Percentiles rank a stretch among this genome's conserved stretches.
phyloP scores from a whole-genome alignment of 140 eudicot genomes.

The Erigeron philadelphicus region DNA sequence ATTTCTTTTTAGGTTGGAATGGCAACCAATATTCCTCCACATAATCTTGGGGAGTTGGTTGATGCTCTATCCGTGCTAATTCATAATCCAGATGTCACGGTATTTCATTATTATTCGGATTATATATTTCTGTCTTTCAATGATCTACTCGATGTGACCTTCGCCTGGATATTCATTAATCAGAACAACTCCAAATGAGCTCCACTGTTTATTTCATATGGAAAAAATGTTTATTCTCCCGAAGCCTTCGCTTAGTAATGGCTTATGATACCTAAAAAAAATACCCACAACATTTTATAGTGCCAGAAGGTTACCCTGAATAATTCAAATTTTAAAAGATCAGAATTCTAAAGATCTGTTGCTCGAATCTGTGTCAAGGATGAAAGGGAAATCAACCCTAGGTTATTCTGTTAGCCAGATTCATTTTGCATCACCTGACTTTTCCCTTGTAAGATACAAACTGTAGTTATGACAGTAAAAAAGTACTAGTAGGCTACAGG shows the following conservation, averaged over 20 bases:
- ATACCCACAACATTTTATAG: too few relatives aligned
- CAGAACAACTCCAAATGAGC: too few relatives aligned
- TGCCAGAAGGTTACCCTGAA: too few relatives aligned
- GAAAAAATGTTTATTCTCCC: background rate
- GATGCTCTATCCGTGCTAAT: slow-evolving; percentile 79
- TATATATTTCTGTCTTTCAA: slow-evolving; percentile 1
- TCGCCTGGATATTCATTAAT: too few relatives aligned
- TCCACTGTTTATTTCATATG: background rate
- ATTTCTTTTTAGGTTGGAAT: slow-evolving; percentile 64
- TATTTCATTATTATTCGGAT: slow-evolving; percentile 32
- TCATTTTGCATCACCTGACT: background rate
- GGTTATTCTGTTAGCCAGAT: background rate
- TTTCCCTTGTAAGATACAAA: background rate
- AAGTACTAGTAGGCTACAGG: too few relatives aligned
- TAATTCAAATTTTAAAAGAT: too few relatives aligned
- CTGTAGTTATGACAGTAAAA: too few relatives aligned
- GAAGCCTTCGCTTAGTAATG: too few relatives aligned
- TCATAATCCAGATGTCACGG: slow-evolving; percentile 93
- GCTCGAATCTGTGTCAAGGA: too few relatives aligned
- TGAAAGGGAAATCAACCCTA: too few relatives aligned
- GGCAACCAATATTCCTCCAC: slow-evolving; percentile 99
- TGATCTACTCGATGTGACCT: background rate
- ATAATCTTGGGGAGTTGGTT: slow-evolving; percentile 95
- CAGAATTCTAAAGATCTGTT: too few relatives aligned
- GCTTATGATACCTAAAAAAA: too few relatives aligned